Base-by-base conservation (phyloP, 1,284 basidiomycete genomes). In the Ceratobasidium sp. region DNA sequence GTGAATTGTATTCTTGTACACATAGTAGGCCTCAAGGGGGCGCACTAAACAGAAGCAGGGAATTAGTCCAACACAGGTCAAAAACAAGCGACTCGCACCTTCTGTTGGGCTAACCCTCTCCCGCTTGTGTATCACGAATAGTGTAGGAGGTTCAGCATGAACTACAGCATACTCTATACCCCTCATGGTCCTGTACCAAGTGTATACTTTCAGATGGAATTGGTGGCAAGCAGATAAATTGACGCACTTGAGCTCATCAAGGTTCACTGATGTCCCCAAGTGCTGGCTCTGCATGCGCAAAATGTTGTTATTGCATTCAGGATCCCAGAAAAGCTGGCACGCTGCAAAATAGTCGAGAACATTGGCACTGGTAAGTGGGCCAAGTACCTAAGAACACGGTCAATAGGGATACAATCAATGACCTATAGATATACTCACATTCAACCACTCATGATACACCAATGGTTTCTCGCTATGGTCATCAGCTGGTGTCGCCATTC, bases 241-340 rank as follows among this genome's bases (percentile, higher is more conserved):
- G 22, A 80, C 88, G 76, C 79, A 92, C 93, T 85, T 92, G 76
- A 95, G 87, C 80, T 94, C 92, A 76, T 92, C 91, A 14, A 72
- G 89, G 88, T 81, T 94, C 92, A 77, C 94, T 90, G 13, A 86
- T 82, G 72, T 84, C 27, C 90, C 92, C 0, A 90, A 90, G 79
- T 92, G 90, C 83, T 91, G 90, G 0, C 92, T 94, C 82, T 95
- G 93, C 93, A 95, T 95, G 78, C 92, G 89, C 58, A 95, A 83
- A 34, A 92, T 89, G 80, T 94, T 92, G 80, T 95, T 95, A 81
- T 92, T 95, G 81, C 92, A 94, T 81, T 92, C 89, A 81, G 93
- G 92, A 83, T 95, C 93, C 81, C 93, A 95, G 84, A 94, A 94
- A 88, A 93, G 69, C 16, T 72, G 93, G 19, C 92, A 94, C 0